Conservation (phyloP, 352 stramenopile species). For the Globisporangium camurandrum region DNA sequence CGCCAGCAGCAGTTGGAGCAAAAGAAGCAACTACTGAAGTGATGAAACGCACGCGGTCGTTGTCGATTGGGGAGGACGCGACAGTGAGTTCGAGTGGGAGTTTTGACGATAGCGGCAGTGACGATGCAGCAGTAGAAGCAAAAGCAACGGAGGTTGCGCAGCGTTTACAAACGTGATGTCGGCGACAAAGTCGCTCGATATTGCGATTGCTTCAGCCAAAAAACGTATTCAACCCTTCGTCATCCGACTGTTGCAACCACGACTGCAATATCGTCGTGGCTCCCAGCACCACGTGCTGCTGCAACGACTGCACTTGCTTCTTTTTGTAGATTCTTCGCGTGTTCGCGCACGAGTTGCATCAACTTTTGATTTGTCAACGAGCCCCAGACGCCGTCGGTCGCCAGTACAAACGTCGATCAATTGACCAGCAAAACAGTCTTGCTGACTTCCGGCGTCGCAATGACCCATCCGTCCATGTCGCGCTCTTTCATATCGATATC, state of each 20-base stretch:
- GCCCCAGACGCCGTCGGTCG: conserved; percentile 70
- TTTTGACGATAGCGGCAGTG: no score
- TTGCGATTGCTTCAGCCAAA: neutral
- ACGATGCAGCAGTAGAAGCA: no score
- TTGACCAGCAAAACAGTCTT: conserved; percentile 33
- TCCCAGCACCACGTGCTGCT: conserved; percentile 40
- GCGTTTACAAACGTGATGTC: no score
- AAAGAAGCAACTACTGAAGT: no score
- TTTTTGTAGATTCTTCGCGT: conserved; percentile 21
- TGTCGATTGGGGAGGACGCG: no score
- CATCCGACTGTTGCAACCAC: conserved; percentile 41
- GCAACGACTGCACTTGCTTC: conserved; percentile 48
- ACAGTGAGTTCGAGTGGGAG: no score
- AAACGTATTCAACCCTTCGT: neutral
- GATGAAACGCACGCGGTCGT: no score
- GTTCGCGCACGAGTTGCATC: conserved; percentile 31
- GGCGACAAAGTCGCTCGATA: neutral
- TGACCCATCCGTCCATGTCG: conserved; percentile 69
- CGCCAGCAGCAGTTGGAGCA: no score
- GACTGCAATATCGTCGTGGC: conserved; percentile 57
- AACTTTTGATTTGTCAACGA: conserved; percentile 54
- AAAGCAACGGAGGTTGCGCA: no score
- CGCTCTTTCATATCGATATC: conserved; percentile 78
- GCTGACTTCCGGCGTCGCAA: conserved; percentile 58
- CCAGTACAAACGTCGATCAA: conserved; percentile 46